phyloP scores from a whole-genome alignment of 1,284 basidiomycete genomes.

The Austropuccinia psidii region DNA sequence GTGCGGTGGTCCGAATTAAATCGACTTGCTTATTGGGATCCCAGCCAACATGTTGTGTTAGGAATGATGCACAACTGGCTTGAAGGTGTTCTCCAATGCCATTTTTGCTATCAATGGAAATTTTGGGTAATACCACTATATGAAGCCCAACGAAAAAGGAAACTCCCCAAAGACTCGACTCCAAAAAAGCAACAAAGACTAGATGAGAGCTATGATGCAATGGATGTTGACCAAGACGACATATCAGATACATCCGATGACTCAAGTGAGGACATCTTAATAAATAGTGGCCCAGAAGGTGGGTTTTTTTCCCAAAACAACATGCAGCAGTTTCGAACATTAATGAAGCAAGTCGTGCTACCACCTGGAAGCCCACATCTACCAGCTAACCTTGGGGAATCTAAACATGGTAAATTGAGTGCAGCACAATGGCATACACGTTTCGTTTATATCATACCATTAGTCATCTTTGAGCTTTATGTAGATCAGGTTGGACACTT shows the following conservation, averaged over 20 bases:
- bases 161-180: background rate
- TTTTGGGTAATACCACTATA: background rate
- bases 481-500: background rate
- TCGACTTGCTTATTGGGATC: slow-evolving; percentile 5
- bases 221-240: too few relatives aligned
- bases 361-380: background rate
- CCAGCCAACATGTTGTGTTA: background rate
- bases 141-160: background rate
- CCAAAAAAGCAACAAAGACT: background rate
- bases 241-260: background rate
- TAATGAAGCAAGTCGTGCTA: background rate
- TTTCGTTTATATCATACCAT: slow-evolving; percentile 5
- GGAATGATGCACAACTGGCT: slow-evolving; percentile 27
- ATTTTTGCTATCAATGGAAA: slow-evolving; percentile 2
- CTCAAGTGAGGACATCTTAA: background rate
- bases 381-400: slow-evolving; percentile 25
- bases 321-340: background rate
- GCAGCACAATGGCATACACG: slow-evolving; percentile 20
- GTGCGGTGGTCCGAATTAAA: slow-evolving; percentile 19
- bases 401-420: slow-evolving; percentile 11
- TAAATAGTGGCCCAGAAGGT: background rate
- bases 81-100: background rate
- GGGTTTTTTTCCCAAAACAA: background rate
- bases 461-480: slow-evolving; percentile 25
- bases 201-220: background rate